These are phyloP conservation scores for Blepharisma japonicum DNA, from an alignment of 73 alveolate genomes.

Conservation along the genomic window DNA sequence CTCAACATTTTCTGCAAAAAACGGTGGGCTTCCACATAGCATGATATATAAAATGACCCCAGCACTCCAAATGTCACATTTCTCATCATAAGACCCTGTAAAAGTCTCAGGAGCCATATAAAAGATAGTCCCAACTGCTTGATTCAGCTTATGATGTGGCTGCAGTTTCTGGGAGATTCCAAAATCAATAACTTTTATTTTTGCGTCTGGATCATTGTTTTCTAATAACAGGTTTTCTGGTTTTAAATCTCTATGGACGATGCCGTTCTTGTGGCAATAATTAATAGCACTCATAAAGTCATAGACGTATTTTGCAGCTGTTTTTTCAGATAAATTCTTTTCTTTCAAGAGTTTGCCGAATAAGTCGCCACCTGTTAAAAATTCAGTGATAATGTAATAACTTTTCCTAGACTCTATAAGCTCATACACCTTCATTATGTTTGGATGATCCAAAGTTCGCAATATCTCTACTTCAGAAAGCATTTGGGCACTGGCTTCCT, in stretches of 20 bases:
- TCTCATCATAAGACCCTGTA: conserved; percentile 27
- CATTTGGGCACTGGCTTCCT: neutral
- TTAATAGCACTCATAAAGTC: conserved; percentile 74
- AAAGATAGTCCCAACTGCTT: conserved; percentile 41
- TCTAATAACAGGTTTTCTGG: conserved; percentile 85
- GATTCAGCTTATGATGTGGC: conserved; percentile 28
- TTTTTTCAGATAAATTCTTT: conserved; percentile 68
- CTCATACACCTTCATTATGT: conserved; percentile 72
- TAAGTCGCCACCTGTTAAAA: conserved; percentile 84
- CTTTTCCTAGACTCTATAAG: conserved; percentile 61
- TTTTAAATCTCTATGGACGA: conserved; percentile 91
- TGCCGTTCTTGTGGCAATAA: conserved; percentile 86
- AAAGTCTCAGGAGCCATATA: conserved; percentile 29
- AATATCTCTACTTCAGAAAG: neutral
- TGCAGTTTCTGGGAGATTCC: conserved; percentile 59
- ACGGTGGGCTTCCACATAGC: conserved; percentile 23
- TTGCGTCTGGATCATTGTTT: conserved; percentile 51
- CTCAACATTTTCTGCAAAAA: neutral
- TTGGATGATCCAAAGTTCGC: conserved; percentile 61
- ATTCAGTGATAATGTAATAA: conserved; percentile 77
- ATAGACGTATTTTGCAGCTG: conserved; percentile 74
- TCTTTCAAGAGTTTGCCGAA: conserved; percentile 53
- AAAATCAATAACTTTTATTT: conserved; percentile 87
- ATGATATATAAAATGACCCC: conserved; percentile 31
- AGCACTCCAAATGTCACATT: conserved; percentile 26